These are phyloP conservation scores for Paramecium tetraurelia DNA, from an alignment of 73 alveolate species.

Conservation along the genomic window DNA sequence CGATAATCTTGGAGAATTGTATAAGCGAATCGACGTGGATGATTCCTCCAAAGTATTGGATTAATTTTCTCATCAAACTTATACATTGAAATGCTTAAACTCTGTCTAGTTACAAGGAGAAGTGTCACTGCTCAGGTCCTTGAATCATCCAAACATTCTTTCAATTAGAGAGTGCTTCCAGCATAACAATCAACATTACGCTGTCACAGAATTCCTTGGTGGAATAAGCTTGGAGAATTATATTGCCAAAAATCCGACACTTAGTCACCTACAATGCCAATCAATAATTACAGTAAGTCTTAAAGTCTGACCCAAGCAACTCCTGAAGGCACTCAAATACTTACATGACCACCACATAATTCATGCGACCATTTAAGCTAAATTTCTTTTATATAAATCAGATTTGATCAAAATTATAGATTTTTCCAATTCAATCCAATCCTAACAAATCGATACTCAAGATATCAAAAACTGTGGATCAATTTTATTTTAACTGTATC, in stretches of 20 bases:
- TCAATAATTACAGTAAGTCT: not conserved
- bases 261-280: not conserved
- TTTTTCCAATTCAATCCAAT: not conserved
- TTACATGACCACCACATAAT: not conserved
- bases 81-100: not conserved
- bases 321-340: not conserved
- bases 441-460: not conserved
- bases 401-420: slow-evolving; percentile 4
- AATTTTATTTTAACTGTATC: not conserved
- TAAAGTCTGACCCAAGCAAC: not conserved
- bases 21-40: not conserved
- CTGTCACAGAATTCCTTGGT: not conserved
- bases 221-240: not conserved
- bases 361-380: not conserved
- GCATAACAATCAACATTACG: not conserved
- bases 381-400: not conserved
- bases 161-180: not conserved
- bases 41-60: not conserved
- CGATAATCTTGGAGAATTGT: slow-evolving; percentile 1
- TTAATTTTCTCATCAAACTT: not conserved
- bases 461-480: slow-evolving; percentile 4
- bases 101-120: not conserved
- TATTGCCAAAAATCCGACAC: not conserved
- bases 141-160: not conserved
- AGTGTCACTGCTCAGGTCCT: not conserved